Evolutionary conservation across 306 rosid genomes (phyloP).

Genomic region (Parietaria judaica): DNA sequence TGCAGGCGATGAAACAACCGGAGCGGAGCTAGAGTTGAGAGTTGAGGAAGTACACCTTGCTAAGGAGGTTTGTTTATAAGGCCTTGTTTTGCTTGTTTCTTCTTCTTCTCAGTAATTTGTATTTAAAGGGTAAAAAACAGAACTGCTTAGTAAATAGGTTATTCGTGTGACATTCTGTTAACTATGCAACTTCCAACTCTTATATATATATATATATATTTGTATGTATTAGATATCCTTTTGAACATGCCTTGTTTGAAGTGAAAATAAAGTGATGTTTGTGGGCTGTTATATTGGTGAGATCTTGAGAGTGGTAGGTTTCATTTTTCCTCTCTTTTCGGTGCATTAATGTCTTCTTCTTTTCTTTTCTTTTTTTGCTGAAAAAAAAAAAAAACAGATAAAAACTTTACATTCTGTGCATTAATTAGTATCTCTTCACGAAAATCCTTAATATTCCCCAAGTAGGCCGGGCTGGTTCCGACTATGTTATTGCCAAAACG

Average conservation of each 20-base stretch:
- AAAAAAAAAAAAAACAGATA: too few relatives aligned
- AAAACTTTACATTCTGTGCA: too few relatives aligned
- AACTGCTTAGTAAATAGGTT: neutral
- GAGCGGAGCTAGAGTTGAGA: neutral
- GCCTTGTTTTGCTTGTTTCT: neutral
- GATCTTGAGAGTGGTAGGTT: too few relatives aligned
- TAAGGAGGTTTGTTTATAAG: neutral
- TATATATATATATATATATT: neutral
- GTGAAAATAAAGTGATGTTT: too few relatives aligned
- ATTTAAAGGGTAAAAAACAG: neutral
- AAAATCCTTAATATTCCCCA: too few relatives aligned
- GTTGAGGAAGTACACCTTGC: neutral
- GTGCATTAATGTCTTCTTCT: too few relatives aligned
- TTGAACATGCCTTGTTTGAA: slow-evolving; percentile 7
- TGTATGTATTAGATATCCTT: neutral
- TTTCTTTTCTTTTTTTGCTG: too few relatives aligned
- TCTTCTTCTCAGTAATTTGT: neutral
- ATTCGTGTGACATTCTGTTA: neutral
- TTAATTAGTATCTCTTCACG: too few relatives aligned
- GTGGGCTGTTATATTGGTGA: too few relatives aligned
- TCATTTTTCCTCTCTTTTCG: too few relatives aligned
- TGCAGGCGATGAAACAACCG: slow-evolving; percentile 5
- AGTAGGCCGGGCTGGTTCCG: too few relatives aligned
- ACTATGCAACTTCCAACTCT: neutral
- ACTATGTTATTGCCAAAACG: too few relatives aligned